Conservation (phyloP, 2,329 filamentous ascomycete species). For the Coniella vitis region DNA sequence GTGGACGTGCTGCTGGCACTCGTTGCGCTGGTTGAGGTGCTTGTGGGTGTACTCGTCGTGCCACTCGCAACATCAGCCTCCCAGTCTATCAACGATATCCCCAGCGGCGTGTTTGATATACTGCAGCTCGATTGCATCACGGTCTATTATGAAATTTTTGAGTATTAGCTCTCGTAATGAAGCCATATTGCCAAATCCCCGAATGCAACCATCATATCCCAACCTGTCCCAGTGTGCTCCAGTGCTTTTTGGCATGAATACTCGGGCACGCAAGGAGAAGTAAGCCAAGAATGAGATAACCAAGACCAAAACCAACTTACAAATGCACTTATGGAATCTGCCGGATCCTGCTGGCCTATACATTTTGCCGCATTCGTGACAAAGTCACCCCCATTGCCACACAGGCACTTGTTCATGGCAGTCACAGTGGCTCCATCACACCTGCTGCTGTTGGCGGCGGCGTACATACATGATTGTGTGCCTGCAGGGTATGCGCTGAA, state of each 20-base stretch:
- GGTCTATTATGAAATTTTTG: too few species aligned
- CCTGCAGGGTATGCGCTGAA: slow-evolving; percentile 36
- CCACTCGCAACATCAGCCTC: slow-evolving; percentile 25
- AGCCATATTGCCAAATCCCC: too few species aligned
- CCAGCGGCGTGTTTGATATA: slow-evolving; percentile 36
- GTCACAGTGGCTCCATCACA: slow-evolving; percentile 34
- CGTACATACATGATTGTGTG: slow-evolving; percentile 37
- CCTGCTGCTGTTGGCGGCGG: slow-evolving; percentile 30
- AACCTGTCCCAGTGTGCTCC: too few species aligned
- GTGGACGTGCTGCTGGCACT: slow-evolving; percentile 11
- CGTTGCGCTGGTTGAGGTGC: too few species aligned
- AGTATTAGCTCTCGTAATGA: too few species aligned
- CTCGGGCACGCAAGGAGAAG: too few species aligned
- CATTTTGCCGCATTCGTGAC: slow-evolving; percentile 40
- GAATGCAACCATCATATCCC: too few species aligned
- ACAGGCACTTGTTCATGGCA: slow-evolving; percentile 43
- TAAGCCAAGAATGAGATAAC: too few species aligned
- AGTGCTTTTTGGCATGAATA: too few species aligned
- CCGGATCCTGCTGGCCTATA: slow-evolving; percentile 30
- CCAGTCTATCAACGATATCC: slow-evolving; percentile 35
- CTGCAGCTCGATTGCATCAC: slow-evolving; percentile 38
- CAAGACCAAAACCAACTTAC: not conserved
- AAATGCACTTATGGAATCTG: slow-evolving; percentile 35
- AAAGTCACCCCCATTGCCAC: slow-evolving; percentile 42
- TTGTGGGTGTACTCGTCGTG: slow-evolving; percentile 10